Base-by-base conservation (phyloP, 176 grass and related monocot species). In the Bromus sterilis region DNA sequence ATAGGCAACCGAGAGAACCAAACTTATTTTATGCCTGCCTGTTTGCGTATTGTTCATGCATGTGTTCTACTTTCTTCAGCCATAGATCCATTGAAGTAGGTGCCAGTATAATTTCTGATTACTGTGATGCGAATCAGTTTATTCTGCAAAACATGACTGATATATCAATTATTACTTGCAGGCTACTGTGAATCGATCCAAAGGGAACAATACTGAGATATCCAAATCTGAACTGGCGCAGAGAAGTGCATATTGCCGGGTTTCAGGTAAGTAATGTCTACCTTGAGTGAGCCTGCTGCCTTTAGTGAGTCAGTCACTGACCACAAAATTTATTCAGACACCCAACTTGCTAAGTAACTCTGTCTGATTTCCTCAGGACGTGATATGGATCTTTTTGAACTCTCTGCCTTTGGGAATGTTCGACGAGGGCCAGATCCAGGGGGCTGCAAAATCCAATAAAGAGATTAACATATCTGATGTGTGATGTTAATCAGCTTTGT, bases 211-310 rank as follows among this genome's bases (percentile, higher is more conserved):
- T 28, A 95, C 83, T 67, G 96, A 95, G 76, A 75, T 99, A 44
- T 95, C 93, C 46, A 99, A 83, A 82, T 89, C 93, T 7, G 96
- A 99, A 74, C 93, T 99, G 14, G 87, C 91, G 61, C 89, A 95
- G 83, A 99, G 95, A 80, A 99, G 96, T 80, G 88, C 93, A 37
- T 99, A 95, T 64, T 95, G 93, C 83, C 93, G 96, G 87, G 93
- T 99, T 82, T 93, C 91, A 71, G 93, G 96, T 99, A 86, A 76
- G 9, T 32, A 74, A 74, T 80, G 14, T 43, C 14, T 79, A 39
- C 68, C 36, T 60, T 53, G 59, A 78, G 28, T 72, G 37, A 69
- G 42, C 4, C 66, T 61, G 25, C 40, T 39, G 39, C 29, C 28
- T 58, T 79, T 56, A 21, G 23, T 70, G 66, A 76, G 62, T 66